Percentiles rank a stretch among this genome's conserved stretches.
phyloP scores from a whole-genome alignment of 2,329 filamentous ascomycete genomes.

The Colletotrichum scovillei region DNA sequence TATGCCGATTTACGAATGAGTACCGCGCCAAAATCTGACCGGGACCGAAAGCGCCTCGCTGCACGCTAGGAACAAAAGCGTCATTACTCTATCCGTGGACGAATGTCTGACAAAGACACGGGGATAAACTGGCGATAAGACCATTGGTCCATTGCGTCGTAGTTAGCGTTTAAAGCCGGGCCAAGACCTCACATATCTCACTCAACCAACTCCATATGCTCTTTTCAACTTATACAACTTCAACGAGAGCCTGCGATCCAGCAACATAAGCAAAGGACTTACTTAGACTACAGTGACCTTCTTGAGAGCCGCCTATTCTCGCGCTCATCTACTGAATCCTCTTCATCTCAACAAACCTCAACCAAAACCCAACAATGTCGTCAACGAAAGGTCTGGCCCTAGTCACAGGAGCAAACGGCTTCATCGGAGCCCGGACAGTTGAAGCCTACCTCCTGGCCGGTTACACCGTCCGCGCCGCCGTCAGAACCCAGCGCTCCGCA shows the following conservation, averaged over 20 bases:
- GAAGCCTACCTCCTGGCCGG: slow-evolving; percentile 49
- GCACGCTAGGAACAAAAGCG: neutral
- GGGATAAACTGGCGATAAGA: neutral
- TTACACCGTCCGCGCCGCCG: slow-evolving; percentile 51
- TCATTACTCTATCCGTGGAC: neutral
- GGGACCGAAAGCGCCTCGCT: neutral
- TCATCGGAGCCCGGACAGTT: slow-evolving; percentile 50
- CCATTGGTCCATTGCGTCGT: neutral
- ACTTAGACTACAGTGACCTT: too few species aligned
- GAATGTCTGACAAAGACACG: neutral
- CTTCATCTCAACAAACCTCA: neutral
- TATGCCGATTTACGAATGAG: neutral
- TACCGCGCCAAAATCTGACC: neutral
- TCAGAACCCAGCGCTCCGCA: slow-evolving; percentile 42
- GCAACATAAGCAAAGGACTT: too few species aligned
- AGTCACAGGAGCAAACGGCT: slow-evolving; percentile 53
- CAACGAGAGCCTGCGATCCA: too few species aligned
- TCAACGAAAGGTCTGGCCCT: slow-evolving; percentile 39
- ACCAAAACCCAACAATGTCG: slow-evolving; percentile 1
- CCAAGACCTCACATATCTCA: neutral
- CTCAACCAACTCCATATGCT: neutral
- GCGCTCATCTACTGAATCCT: neutral
- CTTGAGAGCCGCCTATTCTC: neutral
- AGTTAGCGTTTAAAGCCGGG: neutral
- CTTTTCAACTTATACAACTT: too few species aligned